phyloP scores from a whole-genome alignment of 2,329 filamentous ascomycete genomes.

The Colletotrichum incanum region DNA sequence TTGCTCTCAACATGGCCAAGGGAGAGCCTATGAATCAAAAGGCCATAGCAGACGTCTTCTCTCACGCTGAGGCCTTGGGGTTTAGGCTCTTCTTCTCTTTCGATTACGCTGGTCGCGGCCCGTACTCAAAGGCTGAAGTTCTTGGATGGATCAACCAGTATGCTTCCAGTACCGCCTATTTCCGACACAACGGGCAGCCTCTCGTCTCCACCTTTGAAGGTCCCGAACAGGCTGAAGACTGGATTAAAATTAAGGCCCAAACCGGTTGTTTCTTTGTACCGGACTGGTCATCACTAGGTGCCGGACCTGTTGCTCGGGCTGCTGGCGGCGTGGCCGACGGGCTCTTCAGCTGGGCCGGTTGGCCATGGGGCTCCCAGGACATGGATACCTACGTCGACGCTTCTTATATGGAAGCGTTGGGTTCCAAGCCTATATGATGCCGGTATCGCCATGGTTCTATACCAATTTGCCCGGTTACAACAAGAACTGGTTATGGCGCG shows the following conservation, averaged over 20 bases:
- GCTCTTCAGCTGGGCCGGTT: slow-evolving; percentile 55
- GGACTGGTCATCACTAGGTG: slow-evolving; percentile 58
- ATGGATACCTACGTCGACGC: slow-evolving; percentile 45
- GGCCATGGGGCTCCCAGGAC: slow-evolving; percentile 49
- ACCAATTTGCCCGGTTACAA: slow-evolving; percentile 68
- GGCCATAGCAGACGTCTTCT: too few relatives aligned
- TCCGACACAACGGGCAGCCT: too few relatives aligned
- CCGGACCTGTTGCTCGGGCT: slow-evolving; percentile 51
- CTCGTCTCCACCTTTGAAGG: too few relatives aligned
- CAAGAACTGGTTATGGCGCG: slow-evolving; percentile 72
- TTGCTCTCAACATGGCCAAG: too few relatives aligned
- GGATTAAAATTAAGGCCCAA: slow-evolving; percentile 48
- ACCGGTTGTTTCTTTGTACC: slow-evolving; percentile 61
- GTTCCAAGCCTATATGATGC: slow-evolving; percentile 70
- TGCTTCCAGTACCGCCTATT: too few relatives aligned
- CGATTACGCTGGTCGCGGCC: too few relatives aligned
- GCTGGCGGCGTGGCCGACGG: slow-evolving; percentile 59
- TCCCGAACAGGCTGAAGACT: too few relatives aligned
- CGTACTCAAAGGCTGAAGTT: too few relatives aligned
- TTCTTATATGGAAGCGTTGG: slow-evolving; percentile 49
- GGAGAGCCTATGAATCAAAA: too few relatives aligned
- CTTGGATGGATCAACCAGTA: too few relatives aligned
- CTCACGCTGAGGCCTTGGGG: too few relatives aligned
- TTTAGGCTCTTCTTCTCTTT: too few relatives aligned
- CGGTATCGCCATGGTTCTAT: slow-evolving; percentile 72